These are phyloP conservation scores for Penicillium cosmopolitanum DNA, from an alignment of 495 filamentous ascomycete species.

Conservation along the genomic window DNA sequence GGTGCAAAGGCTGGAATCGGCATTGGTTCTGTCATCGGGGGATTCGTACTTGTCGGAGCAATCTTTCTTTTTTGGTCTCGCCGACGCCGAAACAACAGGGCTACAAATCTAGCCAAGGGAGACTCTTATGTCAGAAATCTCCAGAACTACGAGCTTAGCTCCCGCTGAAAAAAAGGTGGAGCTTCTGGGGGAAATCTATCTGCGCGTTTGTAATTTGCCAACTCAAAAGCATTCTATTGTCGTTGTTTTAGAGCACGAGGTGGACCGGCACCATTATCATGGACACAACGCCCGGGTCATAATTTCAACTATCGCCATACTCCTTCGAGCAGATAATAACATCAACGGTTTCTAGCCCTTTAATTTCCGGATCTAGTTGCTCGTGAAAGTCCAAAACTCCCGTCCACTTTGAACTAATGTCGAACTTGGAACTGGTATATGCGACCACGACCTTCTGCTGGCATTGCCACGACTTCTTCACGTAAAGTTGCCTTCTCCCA, in stretches of 20 bases:
- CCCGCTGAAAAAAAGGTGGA: no score
- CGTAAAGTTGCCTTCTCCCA: background rate
- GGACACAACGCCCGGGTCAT: background rate
- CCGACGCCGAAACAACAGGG: no score
- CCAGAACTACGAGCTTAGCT: no score
- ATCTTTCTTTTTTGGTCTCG: no score
- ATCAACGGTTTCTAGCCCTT: background rate
- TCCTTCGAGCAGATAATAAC: background rate
- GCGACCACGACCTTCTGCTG: background rate
- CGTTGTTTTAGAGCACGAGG: no score
- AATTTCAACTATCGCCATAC: background rate
- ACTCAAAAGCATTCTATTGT: no score
- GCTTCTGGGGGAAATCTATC: no score
- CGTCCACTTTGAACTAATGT: background rate
- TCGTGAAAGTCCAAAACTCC: background rate
- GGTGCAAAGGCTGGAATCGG: background rate
- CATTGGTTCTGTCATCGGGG: no score
- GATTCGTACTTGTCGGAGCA: no score
- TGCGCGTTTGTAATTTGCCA: no score
- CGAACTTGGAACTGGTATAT: conserved; percentile 1
- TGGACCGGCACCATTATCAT: background rate
- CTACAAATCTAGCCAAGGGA: no score
- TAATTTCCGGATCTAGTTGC: background rate
- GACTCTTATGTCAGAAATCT: no score
- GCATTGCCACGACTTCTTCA: background rate